Conservation (phyloP, 345 rosid genomes). For the Mangifera indica region DNA sequence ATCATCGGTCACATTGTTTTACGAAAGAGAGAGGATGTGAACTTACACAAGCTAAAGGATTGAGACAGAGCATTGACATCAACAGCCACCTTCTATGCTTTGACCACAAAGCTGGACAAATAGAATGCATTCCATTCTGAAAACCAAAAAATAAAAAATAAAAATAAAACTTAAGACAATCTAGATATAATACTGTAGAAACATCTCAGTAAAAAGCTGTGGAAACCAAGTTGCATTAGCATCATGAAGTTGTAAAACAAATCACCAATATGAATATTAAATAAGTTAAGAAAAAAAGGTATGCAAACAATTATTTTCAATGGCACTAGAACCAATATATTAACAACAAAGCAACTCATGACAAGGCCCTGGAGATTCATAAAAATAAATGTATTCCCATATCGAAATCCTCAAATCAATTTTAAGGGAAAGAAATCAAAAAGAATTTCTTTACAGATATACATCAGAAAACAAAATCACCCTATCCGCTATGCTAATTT, state of each 20-base stretch:
- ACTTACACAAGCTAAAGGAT: slow-evolving; percentile 90
- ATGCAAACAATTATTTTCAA: background rate
- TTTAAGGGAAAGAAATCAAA: background rate
- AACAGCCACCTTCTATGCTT: slow-evolving; percentile 95
- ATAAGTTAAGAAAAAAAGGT: background rate
- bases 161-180: background rate
- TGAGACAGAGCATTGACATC: slow-evolving; percentile 96
- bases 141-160: slow-evolving; percentile 4
- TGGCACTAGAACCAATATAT: background rate
- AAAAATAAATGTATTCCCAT: background rate
- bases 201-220: background rate
- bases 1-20: background rate
- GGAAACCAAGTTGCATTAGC: background rate
- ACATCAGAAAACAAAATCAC: background rate
- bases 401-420: background rate
- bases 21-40: slow-evolving; percentile 7
- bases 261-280: background rate
- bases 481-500: background rate
- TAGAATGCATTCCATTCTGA: slow-evolving; percentile 96
- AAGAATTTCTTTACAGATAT: background rate
- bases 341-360: background rate
- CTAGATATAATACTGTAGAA: too few relatives aligned
- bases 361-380: background rate
- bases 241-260: background rate
- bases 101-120: slow-evolving; percentile 98